A percentile compares a stretch with the other conserved stretches of the same genome.
These are phyloP conservation scores for Adansonia rubrostipa DNA, from an alignment of 441 rosid genomes.

Conservation along the genomic window DNA sequence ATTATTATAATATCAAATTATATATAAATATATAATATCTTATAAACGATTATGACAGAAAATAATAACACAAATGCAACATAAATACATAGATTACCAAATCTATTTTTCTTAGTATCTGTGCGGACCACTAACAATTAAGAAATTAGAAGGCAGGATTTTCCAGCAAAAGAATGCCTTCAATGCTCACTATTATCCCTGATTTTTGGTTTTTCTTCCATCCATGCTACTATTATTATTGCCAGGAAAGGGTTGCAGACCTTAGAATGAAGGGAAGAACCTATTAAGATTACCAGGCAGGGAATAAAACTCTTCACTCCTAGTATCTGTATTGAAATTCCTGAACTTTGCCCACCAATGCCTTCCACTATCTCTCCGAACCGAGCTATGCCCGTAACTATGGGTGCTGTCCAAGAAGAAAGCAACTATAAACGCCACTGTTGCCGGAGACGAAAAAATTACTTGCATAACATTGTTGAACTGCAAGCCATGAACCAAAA, in stretches of 20 bases:
- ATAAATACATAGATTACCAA: neutral
- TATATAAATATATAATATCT: too few relatives aligned
- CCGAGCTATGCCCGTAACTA: conserved; percentile 48
- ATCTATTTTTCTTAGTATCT: neutral
- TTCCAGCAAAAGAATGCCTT: neutral
- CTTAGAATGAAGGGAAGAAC: conserved; percentile 82
- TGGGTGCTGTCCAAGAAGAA: conserved; percentile 68
- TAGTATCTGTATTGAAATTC: conserved; percentile 47
- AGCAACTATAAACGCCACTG: conserved; percentile 63
- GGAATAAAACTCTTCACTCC: conserved; percentile 74
- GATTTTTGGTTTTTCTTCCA: neutral
- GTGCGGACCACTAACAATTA: neutral
- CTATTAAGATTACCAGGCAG: conserved; percentile 71
- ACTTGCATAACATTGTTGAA: conserved; percentile 83
- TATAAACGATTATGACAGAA: neutral
- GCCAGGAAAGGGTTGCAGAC: neutral
- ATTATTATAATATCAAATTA: neutral
- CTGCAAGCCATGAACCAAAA: conserved; percentile 39
- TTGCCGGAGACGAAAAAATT: conserved; percentile 83
- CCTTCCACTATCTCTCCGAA: conserved; percentile 72
- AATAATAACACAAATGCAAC: neutral
- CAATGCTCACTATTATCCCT: neutral
- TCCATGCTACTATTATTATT: neutral
- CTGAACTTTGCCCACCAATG: conserved; percentile 88
- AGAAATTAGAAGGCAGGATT: neutral